Conservation (phyloP, 371 early-diverging fungal species). For the Mucor saturninus region DNA sequence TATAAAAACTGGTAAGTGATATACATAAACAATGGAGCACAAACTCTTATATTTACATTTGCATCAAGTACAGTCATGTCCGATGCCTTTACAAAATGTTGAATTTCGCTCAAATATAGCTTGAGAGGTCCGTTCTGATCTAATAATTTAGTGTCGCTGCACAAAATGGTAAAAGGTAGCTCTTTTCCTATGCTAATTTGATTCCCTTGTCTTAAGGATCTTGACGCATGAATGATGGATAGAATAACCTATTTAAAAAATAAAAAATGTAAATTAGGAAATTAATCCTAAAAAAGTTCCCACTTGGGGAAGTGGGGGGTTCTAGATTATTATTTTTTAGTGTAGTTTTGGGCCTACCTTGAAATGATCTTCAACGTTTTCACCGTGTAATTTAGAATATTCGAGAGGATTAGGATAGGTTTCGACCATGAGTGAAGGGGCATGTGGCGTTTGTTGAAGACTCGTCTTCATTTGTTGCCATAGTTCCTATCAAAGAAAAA, state of each 20-base stretch:
- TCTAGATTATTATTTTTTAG: neutral
- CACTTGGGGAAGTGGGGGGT: too few species aligned
- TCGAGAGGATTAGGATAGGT: slow-evolving; percentile 50
- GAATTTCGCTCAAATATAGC: slow-evolving; percentile 48
- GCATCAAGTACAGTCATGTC: slow-evolving; percentile 16
- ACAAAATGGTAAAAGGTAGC: slow-evolving; percentile 59
- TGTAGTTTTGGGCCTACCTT: slow-evolving; percentile 35
- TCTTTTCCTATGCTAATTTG: slow-evolving; percentile 57
- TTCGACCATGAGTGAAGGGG: slow-evolving; percentile 61
- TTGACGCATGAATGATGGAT: slow-evolving; percentile 65
- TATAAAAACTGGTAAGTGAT: slow-evolving; percentile 17
- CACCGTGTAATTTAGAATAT: slow-evolving; percentile 41
- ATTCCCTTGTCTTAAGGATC: slow-evolving; percentile 67
- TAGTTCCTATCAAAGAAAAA: slow-evolving; percentile 50
- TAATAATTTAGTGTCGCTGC: slow-evolving; percentile 36
- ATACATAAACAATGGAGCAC: slow-evolving; percentile 6
- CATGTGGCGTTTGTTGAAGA: slow-evolving; percentile 19
- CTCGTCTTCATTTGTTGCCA: slow-evolving; percentile 59
- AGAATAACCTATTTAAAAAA: slow-evolving; percentile 41
- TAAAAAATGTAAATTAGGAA: slow-evolving; percentile 5
- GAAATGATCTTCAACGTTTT: slow-evolving; percentile 60
- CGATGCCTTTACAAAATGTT: slow-evolving; percentile 53
- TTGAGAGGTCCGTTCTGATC: slow-evolving; percentile 36
- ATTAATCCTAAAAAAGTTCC: slow-evolving; percentile 6
- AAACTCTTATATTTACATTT: neutral